Percentiles rank a stretch among this genome's conserved stretches.
phyloP scores from a whole-genome alignment of 225 moss, liverwort and hornwort species.

The Sphagnum contortum region DNA sequence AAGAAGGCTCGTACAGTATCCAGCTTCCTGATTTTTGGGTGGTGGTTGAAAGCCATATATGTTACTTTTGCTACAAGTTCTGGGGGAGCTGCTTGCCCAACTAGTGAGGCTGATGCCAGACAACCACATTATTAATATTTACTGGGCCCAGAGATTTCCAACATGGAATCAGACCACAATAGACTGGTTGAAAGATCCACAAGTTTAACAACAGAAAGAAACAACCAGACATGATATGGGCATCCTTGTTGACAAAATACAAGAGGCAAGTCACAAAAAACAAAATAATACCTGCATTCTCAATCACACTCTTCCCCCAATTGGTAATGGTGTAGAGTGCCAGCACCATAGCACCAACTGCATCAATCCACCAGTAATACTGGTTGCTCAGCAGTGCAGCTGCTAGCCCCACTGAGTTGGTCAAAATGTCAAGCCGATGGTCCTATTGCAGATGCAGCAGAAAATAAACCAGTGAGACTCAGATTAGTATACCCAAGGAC shows the following conservation, averaged over 20 bases:
- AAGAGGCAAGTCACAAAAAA: neutral
- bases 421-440: slow-evolving; percentile 59
- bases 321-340: slow-evolving; percentile 57
- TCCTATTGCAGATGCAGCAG: slow-evolving; percentile 14
- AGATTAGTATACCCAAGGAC: too few species aligned
- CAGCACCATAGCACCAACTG: slow-evolving; percentile 51
- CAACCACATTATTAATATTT: too few species aligned
- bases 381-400: slow-evolving; percentile 46
- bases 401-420: slow-evolving; percentile 50
- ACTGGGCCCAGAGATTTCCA: too few species aligned
- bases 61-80: slow-evolving; percentile 52
- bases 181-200: too few species aligned
- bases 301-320: slow-evolving; percentile 58
- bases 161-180: too few species aligned
- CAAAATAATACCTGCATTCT: slow-evolving; percentile 47
- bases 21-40: slow-evolving; percentile 32
- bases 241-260: too few species aligned
- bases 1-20: slow-evolving; percentile 58
- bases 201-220: too few species aligned
- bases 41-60: slow-evolving; percentile 63
- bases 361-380: slow-evolving; percentile 68
- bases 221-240: too few species aligned
- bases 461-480: too few species aligned
- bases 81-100: slow-evolving; percentile 60
- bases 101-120: slow-evolving; percentile 22